These are phyloP conservation scores for Megacollybia marginata DNA, from an alignment of 768 basidiomycete species.

Conservation along the genomic window DNA sequence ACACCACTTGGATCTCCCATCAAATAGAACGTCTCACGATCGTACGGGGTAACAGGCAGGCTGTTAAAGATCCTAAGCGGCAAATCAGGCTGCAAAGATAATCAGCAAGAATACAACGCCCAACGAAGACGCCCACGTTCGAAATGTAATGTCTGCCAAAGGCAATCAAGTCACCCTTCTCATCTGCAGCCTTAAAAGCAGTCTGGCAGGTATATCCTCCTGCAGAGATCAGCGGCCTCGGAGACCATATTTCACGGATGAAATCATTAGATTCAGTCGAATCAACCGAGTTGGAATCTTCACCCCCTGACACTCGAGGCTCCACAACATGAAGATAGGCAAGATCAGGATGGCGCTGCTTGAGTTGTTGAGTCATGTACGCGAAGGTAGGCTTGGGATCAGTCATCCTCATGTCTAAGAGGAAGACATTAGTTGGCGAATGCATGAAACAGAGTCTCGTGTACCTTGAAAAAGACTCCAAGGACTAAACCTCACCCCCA, in stretches of 20 bases:
- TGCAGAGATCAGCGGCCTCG: conserved; percentile 18
- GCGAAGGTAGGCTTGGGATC: conserved; percentile 32
- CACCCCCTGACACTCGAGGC: conserved; percentile 7
- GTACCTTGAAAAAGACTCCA: background rate
- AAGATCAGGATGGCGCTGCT: conserved; percentile 17
- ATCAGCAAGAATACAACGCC: background rate
- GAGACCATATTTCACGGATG: conserved; percentile 17
- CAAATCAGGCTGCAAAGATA: conserved; percentile 22
- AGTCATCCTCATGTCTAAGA: conserved; percentile 25
- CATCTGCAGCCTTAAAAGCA: conserved; percentile 20
- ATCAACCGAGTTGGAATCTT: background rate
- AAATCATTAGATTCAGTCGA: conserved; percentile 10
- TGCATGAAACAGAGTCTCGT: conserved; percentile 10
- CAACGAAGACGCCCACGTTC: conserved; percentile 4
- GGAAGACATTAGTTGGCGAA: background rate
- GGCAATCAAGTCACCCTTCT: conserved; percentile 5
- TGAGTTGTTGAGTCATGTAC: conserved; percentile 25
- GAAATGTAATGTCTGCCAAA: conserved; percentile 7
- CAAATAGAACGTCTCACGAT: conserved; percentile 21
- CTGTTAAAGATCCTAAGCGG: conserved; percentile 17
- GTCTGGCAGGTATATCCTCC: conserved; percentile 22
- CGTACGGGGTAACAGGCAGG: conserved; percentile 20
- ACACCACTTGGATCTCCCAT: conserved; percentile 9
- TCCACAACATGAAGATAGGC: conserved; percentile 15
- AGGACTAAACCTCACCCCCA: background rate